Percentiles rank a stretch among this genome's conserved stretches.
These are phyloP conservation scores for Spinellus fusiger DNA, from an alignment of 192 early-diverging fungal genomes.

Conservation along the genomic window DNA sequence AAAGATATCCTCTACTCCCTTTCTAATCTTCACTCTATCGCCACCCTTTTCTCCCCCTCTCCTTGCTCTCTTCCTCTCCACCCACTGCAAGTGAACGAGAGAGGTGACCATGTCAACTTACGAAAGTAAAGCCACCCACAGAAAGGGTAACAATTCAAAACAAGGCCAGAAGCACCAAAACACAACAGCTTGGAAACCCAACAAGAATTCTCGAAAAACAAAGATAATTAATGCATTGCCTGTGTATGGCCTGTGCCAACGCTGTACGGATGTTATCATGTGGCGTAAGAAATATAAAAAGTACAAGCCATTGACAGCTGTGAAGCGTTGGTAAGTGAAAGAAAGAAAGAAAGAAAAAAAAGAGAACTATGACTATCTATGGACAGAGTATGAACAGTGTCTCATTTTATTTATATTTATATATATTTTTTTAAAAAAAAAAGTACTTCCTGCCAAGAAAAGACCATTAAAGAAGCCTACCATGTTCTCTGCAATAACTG, in stretches of 20 bases:
- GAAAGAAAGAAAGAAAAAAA: conserved; percentile 9
- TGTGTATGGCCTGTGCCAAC: conserved; percentile 71
- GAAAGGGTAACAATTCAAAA: conserved; percentile 66
- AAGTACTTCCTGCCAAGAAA: conserved; percentile 59
- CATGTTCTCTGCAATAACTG: conserved; percentile 91
- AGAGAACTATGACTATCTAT: neutral
- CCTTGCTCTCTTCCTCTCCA: too few relatives aligned
- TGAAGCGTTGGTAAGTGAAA: conserved; percentile 75
- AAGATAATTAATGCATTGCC: conserved; percentile 71
- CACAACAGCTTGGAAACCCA: conserved; percentile 75
- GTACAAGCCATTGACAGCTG: conserved; percentile 92
- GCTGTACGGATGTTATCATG: conserved; percentile 68
- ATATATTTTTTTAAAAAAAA: conserved; percentile 6
- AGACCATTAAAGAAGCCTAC: conserved; percentile 87
- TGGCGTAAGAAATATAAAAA: conserved; percentile 92
- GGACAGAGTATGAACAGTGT: neutral
- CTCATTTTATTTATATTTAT: neutral
- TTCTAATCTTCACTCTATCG: too few relatives aligned
- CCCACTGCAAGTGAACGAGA: too few relatives aligned
- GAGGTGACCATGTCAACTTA: conserved; percentile 28
- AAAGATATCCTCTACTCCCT: too few relatives aligned
- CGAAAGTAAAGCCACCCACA: conserved; percentile 37
- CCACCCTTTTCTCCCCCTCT: too few relatives aligned
- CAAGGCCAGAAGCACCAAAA: conserved; percentile 86
- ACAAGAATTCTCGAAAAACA: conserved; percentile 79